These are phyloP conservation scores for Phialophora tarda DNA, from an alignment of 2,329 filamentous ascomycete species.

Conservation along the genomic window DNA sequence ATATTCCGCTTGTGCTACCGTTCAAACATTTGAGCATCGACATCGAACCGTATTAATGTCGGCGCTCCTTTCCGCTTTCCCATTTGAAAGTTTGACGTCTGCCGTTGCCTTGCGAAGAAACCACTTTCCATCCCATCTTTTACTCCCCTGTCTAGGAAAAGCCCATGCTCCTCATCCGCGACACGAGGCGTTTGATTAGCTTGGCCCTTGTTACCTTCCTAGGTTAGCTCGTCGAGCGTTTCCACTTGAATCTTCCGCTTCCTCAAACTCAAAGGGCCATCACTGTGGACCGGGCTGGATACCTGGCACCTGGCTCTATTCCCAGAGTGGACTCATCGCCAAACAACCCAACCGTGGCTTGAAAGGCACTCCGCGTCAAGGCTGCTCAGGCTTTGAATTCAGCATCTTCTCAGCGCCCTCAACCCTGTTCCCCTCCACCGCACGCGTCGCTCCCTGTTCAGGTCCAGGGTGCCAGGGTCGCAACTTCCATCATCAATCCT, in stretches of 20 bases:
- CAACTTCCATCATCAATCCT: slow-evolving; percentile 20
- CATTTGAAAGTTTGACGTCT: slow-evolving; percentile 7
- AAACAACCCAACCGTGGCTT: not conserved
- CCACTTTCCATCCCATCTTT: not conserved
- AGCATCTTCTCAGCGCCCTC: not conserved
- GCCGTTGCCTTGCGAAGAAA: not conserved
- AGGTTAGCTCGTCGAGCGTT: not conserved
- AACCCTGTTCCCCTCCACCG: not conserved
- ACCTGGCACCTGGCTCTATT: slow-evolving; percentile 15
- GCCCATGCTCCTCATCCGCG: slow-evolving; percentile 15
- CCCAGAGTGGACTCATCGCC: not conserved
- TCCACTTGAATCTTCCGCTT: slow-evolving; percentile 21
- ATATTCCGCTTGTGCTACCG: not conserved
- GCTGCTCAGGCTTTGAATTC: not conserved
- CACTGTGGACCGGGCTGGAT: slow-evolving; percentile 20
- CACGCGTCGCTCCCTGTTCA: slow-evolving; percentile 28
- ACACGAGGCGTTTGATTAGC: slow-evolving; percentile 35
- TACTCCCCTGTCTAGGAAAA: not conserved
- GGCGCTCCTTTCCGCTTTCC: not conserved
- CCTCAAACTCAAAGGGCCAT: slow-evolving; percentile 31
- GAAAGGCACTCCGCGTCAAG: not conserved
- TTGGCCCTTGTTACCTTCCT: slow-evolving; percentile 12
- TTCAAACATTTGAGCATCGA: not conserved
- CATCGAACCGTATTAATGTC: not conserved
- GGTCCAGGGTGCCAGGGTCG: slow-evolving; percentile 7